Conservation (phyloP, 2,329 filamentous ascomycete genomes). For the Beauveria scarabaeidicola region DNA sequence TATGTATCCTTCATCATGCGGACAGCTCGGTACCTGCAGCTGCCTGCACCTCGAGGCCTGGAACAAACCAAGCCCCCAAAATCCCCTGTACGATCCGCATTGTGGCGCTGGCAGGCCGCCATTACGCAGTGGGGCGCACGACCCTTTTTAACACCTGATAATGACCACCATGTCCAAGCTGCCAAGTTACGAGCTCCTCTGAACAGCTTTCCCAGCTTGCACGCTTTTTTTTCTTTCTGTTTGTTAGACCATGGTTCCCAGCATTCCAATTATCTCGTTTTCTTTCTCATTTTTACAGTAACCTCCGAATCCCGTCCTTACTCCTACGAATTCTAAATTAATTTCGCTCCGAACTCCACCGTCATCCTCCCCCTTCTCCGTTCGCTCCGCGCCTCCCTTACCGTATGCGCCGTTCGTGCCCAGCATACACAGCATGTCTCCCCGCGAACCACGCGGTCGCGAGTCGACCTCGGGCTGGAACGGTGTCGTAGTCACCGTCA, state of each 20-base stretch:
- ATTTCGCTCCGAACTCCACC: not conserved
- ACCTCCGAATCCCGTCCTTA: too few relatives aligned
- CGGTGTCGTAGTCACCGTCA: not conserved
- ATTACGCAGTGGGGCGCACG: not conserved
- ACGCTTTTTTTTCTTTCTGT: not conserved
- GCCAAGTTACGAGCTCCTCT: not conserved
- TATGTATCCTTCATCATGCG: too few relatives aligned
- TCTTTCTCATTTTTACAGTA: too few relatives aligned
- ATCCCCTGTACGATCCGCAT: not conserved
- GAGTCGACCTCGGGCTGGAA: conserved; percentile 20
- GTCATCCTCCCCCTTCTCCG: not conserved
- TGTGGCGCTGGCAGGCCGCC: not conserved
- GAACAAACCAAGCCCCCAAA: too few relatives aligned
- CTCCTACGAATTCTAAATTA: too few relatives aligned
- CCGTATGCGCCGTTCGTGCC: conserved; percentile 20
- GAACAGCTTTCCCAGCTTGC: conserved; percentile 3
- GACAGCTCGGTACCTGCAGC: too few relatives aligned
- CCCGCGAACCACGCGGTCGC: conserved; percentile 22
- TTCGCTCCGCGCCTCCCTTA: not conserved
- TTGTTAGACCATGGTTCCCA: not conserved
- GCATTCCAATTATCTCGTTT: too few relatives aligned
- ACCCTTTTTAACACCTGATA: conserved; percentile 12
- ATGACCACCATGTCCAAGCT: not conserved
- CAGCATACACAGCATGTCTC: conserved; percentile 18
- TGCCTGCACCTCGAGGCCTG: too few relatives aligned